Base-by-base conservation (phyloP, 1,284 basidiomycete species). In the Fistulina hepatica region DNA sequence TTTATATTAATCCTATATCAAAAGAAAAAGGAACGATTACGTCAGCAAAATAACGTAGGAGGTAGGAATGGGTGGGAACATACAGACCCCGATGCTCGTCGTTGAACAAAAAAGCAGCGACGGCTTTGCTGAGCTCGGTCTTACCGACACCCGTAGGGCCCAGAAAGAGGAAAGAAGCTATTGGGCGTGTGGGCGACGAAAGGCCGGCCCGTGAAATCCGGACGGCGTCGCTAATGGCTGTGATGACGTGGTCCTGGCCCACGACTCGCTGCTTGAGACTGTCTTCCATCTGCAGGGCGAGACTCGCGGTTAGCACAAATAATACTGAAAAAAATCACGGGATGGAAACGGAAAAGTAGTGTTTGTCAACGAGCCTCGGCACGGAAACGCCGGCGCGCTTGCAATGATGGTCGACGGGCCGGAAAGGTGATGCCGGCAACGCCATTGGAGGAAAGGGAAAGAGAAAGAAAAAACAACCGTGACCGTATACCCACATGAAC, bases 151-250 rank as follows among this genome's bases (percentile, higher is more conserved):
- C 92, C 0, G 91, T 94, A 0, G 88, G 83, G 2, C 81, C 92
- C 27, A 93, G 61, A 69, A 97, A 89, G 33, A 97, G 62, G 73
- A 95, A 93, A 0, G 84, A 90, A 2, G 91, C 89, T 6, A 95
- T 77, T 0, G 93, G 92, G 6, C 90, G 66, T 47, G 81, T 86
- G 2, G 86, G 82, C 0, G 82, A 76, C 55, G 93, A 85, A 8
- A 97, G 58, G 1, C 93, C 92, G 1, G 92, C 89, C 32, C 92
- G 76, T 20, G 88, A 93, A 34, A 95, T 81, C 8, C 90, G 75
- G 17, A 97, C 84, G 10, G 91, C 88, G 48, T 94, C 84, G 41
- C 82, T 80, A 47, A 95, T 76, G 6, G 86, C 72, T 2, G 67
- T 56, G 11, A 97, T 71, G 24, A 88, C 84, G 45, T 88, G 76